These are phyloP conservation scores for Lasiosphaeris hirsuta DNA, from an alignment of 495 filamentous ascomycete genomes.

Conservation along the genomic window DNA sequence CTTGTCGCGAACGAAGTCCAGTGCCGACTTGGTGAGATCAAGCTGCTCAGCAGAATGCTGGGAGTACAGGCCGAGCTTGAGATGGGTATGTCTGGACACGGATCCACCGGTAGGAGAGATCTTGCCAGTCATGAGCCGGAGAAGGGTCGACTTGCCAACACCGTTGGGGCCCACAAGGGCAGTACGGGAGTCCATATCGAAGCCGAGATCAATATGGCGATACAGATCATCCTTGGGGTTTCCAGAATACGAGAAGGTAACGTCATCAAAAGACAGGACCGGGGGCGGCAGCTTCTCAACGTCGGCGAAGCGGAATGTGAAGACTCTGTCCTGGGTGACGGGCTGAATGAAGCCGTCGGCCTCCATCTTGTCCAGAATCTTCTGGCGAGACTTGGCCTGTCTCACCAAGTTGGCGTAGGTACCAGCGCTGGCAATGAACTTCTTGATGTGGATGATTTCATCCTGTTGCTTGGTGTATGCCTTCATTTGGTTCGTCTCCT, in stretches of 20 bases:
- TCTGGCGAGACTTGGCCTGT: slow-evolving; percentile 96
- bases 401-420: slow-evolving; percentile 99
- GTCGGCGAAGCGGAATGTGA: slow-evolving; percentile 97
- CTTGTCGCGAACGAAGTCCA: slow-evolving; percentile 97
- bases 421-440: slow-evolving; percentile 99
- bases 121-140: slow-evolving; percentile 96
- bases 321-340: slow-evolving; percentile 79
- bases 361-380: slow-evolving; percentile 99
- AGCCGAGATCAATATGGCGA: slow-evolving; percentile 93
- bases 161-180: slow-evolving; percentile 97
- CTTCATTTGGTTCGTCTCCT: slow-evolving; percentile 98
- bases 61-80: slow-evolving; percentile 96
- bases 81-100: slow-evolving; percentile 89
- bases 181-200: slow-evolving; percentile 98
- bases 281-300: slow-evolving; percentile 97
- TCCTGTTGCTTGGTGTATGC: slow-evolving; percentile 99
- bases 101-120: slow-evolving; percentile 78
- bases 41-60: slow-evolving; percentile 99
- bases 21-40: slow-evolving; percentile 92
- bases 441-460: slow-evolving; percentile 99
- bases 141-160: slow-evolving; percentile 98
- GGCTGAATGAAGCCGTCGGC: slow-evolving; percentile 97
- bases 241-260: slow-evolving; percentile 97
- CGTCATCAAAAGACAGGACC: slow-evolving; percentile 92
- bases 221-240: slow-evolving; percentile 87